Conservation (phyloP, 2,329 filamentous ascomycete species). For the Lecanosticta acicola region DNA sequence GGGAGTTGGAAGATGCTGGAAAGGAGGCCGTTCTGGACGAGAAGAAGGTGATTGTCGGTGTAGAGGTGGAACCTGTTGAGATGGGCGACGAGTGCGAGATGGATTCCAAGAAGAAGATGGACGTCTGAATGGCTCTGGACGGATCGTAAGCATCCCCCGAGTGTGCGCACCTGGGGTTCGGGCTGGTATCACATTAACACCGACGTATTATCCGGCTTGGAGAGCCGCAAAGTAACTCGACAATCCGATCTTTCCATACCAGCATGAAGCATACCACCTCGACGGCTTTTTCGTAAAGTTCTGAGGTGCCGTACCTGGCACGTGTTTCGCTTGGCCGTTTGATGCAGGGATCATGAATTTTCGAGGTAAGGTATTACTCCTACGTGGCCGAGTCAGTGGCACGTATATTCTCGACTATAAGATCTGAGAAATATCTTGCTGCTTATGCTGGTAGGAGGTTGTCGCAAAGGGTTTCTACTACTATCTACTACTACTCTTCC, state of each 20-base stretch:
- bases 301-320: background rate
- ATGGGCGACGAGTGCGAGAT: constrained; percentile 1
- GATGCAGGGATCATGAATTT: background rate
- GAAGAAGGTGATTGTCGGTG: constrained; percentile 8
- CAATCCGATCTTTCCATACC: too few species aligned
- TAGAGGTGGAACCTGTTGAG: constrained; percentile 7
- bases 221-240: background rate
- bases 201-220: background rate
- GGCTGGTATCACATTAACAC: too few species aligned
- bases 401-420: background rate
- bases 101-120: constrained; percentile 7
- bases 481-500: background rate
- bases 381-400: background rate
- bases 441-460: background rate
- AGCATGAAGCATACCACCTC: too few species aligned
- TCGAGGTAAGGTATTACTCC: background rate
- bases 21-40: background rate
- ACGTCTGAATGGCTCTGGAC: too few species aligned
- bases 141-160: too few species aligned
- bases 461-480: background rate
- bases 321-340: background rate
- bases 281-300: background rate
- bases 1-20: constrained; percentile 6
- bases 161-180: too few species aligned
- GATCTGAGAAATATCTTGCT: too few species aligned